phyloP scores from a whole-genome alignment of 2,329 filamentous ascomycete genomes.

The Coccinonectria pachysandricola region DNA sequence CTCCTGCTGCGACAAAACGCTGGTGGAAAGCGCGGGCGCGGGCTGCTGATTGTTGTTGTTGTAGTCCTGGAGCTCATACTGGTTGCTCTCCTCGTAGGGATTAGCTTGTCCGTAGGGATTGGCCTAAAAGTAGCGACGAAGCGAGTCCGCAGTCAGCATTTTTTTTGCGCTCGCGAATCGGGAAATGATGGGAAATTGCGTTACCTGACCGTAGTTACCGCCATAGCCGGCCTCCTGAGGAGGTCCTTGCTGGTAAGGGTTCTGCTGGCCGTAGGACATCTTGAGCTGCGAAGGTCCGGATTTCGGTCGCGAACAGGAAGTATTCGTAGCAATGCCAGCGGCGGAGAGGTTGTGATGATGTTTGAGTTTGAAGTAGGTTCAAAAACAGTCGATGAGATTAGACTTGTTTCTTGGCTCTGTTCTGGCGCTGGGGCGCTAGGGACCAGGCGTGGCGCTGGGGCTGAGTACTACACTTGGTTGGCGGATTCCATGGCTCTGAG shows the following conservation, averaged over 20 bases:
- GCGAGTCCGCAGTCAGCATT: too few species aligned
- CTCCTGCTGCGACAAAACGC: constrained; percentile 50
- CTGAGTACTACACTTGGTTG: too few species aligned
- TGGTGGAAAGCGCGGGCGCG: constrained; percentile 16
- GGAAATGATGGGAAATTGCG: constrained; percentile 11
- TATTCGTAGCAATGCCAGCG: too few species aligned
- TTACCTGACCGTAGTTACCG: constrained; percentile 35
- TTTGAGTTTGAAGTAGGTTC: too few species aligned
- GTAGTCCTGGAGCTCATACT: constrained; percentile 48
- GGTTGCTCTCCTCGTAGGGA: constrained; percentile 25
- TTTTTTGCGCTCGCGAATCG: neutral
- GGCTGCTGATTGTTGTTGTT: constrained; percentile 20
- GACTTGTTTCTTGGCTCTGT: too few species aligned
- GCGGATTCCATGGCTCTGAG: too few species aligned
- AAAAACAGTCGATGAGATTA: too few species aligned
- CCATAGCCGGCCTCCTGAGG: constrained; percentile 36
- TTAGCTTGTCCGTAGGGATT: constrained; percentile 12
- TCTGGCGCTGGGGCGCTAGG: too few species aligned
- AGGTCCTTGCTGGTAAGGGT: constrained; percentile 51
- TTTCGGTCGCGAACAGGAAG: too few species aligned
- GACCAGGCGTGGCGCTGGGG: too few species aligned
- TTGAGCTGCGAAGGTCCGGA: constrained; percentile 15
- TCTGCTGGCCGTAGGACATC: constrained; percentile 54
- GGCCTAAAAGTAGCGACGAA: neutral
- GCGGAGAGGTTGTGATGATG: too few species aligned